These are phyloP conservation scores for Firmiana major DNA, from an alignment of 345 rosid genomes.

Conservation along the genomic window DNA sequence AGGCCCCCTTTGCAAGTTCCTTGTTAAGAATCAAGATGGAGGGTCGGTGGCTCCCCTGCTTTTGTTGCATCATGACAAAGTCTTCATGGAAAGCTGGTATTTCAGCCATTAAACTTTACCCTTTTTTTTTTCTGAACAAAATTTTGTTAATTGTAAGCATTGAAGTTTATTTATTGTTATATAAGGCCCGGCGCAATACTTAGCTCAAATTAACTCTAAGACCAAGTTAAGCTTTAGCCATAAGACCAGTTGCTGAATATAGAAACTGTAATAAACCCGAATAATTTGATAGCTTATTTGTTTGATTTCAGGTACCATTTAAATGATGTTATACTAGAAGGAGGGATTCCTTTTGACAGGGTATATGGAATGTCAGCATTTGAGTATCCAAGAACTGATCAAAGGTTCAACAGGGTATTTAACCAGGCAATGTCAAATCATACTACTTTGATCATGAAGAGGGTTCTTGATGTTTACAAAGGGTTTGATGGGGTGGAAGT, in stretches of 20 bases:
- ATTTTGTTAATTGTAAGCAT: too few relatives aligned
- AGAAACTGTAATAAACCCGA: too few relatives aligned
- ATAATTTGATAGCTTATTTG: not conserved
- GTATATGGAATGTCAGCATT: constrained; percentile 28
- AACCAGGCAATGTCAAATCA: constrained; percentile 27
- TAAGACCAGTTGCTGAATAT: too few relatives aligned
- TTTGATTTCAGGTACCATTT: constrained; percentile 25
- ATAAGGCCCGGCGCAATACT: too few relatives aligned
- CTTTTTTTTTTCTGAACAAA: not conserved
- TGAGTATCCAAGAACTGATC: constrained; percentile 26
- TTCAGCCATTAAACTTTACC: not conserved
- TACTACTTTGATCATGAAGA: constrained; percentile 24
- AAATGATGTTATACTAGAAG: constrained; percentile 33
- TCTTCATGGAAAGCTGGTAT: constrained; percentile 44
- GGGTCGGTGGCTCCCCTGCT: constrained; percentile 42
- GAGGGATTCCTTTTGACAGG: constrained; percentile 32
- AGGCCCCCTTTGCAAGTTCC: constrained; percentile 42
- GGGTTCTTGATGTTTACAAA: constrained; percentile 28
- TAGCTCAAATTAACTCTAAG: too few relatives aligned
- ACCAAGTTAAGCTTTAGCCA: too few relatives aligned
- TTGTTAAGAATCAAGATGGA: constrained; percentile 28
- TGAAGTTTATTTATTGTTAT: too few relatives aligned
- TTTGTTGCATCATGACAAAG: constrained; percentile 34
- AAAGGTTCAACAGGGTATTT: constrained; percentile 28
- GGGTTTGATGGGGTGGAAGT: constrained; percentile 26